Evolutionary conservation across 2,329 filamentous ascomycete species (phyloP), one percentile per base, ranked within the genome.

Genomic region (Juglanconis sp.): DNA sequence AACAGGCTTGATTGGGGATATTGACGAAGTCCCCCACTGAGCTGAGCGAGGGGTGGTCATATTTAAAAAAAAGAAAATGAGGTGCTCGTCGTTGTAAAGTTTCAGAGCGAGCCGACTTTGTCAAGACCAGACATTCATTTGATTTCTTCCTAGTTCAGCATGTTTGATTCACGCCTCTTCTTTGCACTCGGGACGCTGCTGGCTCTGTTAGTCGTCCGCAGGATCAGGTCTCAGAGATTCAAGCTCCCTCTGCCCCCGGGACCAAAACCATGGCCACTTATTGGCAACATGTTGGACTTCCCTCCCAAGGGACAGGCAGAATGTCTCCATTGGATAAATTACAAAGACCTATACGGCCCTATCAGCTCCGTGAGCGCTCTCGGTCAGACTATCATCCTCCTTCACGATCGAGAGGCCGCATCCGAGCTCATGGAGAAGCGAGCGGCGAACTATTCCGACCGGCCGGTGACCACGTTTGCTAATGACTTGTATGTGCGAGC

Each of bases 281-380:
- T 60, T 5, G 58, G 58, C 0, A 60, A 60, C 8, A 57, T 60
- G 4, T 8, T 38, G 9, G 48, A 60, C 10, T 30, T 60, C 24
- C 58, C 58, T 5, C 30, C 40, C 10, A 1, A n/a, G 15, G 58
- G 58, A 17, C 34, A 47, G 10, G 53, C 38, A 15, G 58, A 60
- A 31, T 53, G 40, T 46, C 48, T 57, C 13, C 51, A 51, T 15
- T 60, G 58, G 58, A 53, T 57, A 3, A 17, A 49, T 31, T 48
- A 57, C 35, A 57, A 57, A 47, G 53, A 47, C 11, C 9, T 2
- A 5, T 60, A 60, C 51, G 58, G 58, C 9, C 58, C 58, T 6
- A 57, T 60, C 10, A 60, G 53, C 11, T 60, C 58, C 10, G 53
- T 60, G 11, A 57, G 46, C 4, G 58, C 35, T 24, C 40, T 57